A percentile compares a stretch with the other conserved stretches of the same genome.
These are phyloP conservation scores for Neocatenulostroma microsporum DNA, from an alignment of 2,329 filamentous ascomycete genomes.

Conservation along the genomic window DNA sequence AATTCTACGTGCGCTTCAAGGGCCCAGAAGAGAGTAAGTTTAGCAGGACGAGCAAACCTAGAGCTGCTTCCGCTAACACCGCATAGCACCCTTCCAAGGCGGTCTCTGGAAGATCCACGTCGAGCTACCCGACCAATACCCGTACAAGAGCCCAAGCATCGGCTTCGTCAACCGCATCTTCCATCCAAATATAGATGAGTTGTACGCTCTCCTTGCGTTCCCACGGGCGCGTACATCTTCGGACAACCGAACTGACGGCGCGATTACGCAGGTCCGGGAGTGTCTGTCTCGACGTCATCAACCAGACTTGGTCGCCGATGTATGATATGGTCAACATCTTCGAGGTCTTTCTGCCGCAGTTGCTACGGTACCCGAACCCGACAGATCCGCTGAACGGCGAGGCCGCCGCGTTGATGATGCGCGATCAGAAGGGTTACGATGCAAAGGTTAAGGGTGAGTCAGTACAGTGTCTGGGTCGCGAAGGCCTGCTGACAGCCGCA, in stretches of 20 bases:
- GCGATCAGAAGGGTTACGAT: slow-evolving; percentile 88
- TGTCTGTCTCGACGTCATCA: slow-evolving; percentile 96
- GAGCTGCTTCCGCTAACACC: slow-evolving; percentile 3
- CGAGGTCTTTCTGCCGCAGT: slow-evolving; percentile 80
- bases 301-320: slow-evolving; percentile 99
- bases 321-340: slow-evolving; percentile 77
- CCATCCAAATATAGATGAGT: slow-evolving; percentile 46
- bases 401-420: slow-evolving; percentile 83
- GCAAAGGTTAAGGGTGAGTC: slow-evolving; percentile 84
- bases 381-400: slow-evolving; percentile 95
- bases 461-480: not conserved
- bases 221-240: no score
- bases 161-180: slow-evolving; percentile 98
- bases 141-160: slow-evolving; percentile 96
- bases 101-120: slow-evolving; percentile 97
- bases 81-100: slow-evolving; percentile 77
- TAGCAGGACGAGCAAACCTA: not conserved
- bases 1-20: slow-evolving; percentile 97
- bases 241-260: not conserved
- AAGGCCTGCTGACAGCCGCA: not conserved
- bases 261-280: slow-evolving; percentile 66
- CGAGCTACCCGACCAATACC: slow-evolving; percentile 92
- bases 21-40: slow-evolving; percentile 89
- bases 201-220: slow-evolving; percentile 17
- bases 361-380: slow-evolving; percentile 92